These are phyloP conservation scores for Hypoxylon sp. DNA, from an alignment of 2,329 filamentous ascomycete species.

Conservation along the genomic window DNA sequence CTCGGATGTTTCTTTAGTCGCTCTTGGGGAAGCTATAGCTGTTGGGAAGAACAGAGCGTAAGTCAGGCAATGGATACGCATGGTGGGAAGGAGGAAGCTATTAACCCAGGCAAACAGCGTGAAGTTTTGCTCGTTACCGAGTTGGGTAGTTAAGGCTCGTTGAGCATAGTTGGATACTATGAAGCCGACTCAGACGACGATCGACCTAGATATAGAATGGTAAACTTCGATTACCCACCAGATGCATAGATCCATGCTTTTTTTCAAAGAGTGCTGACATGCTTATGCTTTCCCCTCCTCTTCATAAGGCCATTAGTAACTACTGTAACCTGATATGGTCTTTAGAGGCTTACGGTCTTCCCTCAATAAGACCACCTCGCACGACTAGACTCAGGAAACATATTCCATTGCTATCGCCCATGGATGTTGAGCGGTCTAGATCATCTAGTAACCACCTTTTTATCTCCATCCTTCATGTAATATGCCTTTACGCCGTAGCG, in stretches of 20 bases:
- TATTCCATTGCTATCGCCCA: neutral
- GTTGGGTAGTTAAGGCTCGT: slow-evolving; percentile 7
- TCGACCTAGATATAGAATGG: neutral
- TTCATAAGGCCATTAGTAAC: slow-evolving; percentile 1
- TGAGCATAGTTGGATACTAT: neutral
- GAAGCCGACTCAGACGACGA: slow-evolving; percentile 2
- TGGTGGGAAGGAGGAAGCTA: slow-evolving; percentile 6
- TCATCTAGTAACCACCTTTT: neutral
- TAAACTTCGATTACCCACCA: neutral
- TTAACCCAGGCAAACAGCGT: neutral
- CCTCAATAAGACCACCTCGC: slow-evolving; percentile 3
- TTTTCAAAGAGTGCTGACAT: slow-evolving; percentile 3
- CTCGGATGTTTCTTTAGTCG: neutral
- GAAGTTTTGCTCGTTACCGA: neutral
- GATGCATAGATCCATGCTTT: slow-evolving; percentile 9
- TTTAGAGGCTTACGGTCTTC: slow-evolving; percentile 1
- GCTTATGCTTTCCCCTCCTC: slow-evolving; percentile 2
- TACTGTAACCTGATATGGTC: neutral
- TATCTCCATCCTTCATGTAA: neutral
- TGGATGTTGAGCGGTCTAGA: slow-evolving; percentile 19
- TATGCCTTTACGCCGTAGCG: slow-evolving; percentile 10
- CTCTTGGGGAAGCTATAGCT: neutral
- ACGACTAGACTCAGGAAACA: neutral
- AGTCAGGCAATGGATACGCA: slow-evolving; percentile 22
- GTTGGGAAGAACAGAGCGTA: slow-evolving; percentile 13